Evolutionary conservation across 345 rosid species (phyloP).

Genomic region (Boechera divaricarpa): DNA sequence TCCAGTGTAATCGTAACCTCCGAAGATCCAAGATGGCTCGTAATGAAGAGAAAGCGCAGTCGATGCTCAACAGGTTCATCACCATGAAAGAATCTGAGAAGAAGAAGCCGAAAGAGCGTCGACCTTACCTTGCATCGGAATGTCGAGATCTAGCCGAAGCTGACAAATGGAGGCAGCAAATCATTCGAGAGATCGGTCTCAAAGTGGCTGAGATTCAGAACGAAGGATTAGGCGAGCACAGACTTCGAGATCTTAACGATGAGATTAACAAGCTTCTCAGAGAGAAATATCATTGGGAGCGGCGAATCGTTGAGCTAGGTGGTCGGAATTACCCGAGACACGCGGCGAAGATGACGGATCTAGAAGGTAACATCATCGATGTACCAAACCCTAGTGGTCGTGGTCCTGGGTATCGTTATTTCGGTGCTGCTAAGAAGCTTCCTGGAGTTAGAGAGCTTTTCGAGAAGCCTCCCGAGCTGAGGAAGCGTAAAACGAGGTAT

Average conservation of each 20-base stretch:
- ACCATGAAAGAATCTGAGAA: conserved; percentile 76
- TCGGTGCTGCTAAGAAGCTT: conserved; percentile 91
- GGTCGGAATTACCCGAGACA: conserved; percentile 76
- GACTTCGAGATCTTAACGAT: conserved; percentile 87
- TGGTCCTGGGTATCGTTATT: conserved; percentile 93
- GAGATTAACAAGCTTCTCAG: conserved; percentile 93
- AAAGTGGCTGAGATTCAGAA: conserved; percentile 95
- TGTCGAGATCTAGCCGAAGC: conserved; percentile 92
- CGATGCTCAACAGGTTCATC: conserved; percentile 92
- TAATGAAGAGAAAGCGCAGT: conserved; percentile 96
- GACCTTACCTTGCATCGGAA: conserved; percentile 90
- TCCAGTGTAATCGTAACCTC: no score
- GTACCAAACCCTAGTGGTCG: conserved; percentile 97
- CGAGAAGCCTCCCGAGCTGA: conserved; percentile 92
- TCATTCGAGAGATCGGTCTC: conserved; percentile 85
- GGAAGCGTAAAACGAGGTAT: conserved; percentile 86
- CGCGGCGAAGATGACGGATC: conserved; percentile 82
- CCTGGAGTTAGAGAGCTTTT: conserved; percentile 88
- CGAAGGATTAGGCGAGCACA: conserved; percentile 94
- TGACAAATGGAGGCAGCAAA: conserved; percentile 95
- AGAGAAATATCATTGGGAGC: conserved; percentile 91
- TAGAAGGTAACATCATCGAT: conserved; percentile 85
- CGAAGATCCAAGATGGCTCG: conserved; percentile 59
- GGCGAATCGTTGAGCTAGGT: conserved; percentile 85
- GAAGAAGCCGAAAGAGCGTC: conserved; percentile 90